phyloP scores from a whole-genome alignment of 441 rosid species.

The Metrosideros polymorpha region DNA sequence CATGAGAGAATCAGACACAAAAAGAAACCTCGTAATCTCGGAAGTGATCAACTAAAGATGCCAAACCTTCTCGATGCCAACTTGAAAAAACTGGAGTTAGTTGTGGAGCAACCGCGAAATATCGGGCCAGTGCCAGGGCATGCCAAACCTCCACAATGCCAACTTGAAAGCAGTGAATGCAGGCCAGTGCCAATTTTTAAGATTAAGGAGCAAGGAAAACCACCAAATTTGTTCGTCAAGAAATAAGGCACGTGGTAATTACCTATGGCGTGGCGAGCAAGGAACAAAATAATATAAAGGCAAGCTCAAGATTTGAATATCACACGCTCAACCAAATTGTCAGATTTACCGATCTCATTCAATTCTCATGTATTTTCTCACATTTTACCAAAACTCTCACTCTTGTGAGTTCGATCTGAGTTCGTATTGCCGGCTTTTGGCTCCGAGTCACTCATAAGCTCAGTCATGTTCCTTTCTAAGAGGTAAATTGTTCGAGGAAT shows the following conservation, averaged over 20 bases:
- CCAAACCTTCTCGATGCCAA: not conserved
- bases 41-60: not conserved
- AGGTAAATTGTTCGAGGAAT: not conserved
- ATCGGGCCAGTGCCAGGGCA: too few species aligned
- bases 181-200: not conserved
- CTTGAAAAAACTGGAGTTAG: not conserved
- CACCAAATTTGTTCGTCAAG: not conserved
- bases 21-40: not conserved
- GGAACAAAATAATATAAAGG: not conserved
- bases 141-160: not conserved
- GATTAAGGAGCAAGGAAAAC: not conserved
- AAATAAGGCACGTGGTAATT: not conserved
- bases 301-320: not conserved
- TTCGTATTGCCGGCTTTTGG: not conserved
- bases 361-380: not conserved
- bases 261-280: not conserved
- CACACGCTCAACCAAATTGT: not conserved
- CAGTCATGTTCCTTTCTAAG: not conserved
- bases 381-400: not conserved
- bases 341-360: not conserved
- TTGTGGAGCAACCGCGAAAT: not conserved
- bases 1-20: not conserved
- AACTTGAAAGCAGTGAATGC: not conserved
- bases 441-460: not conserved
- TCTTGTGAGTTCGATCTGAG: not conserved